A percentile compares a stretch with the other conserved stretches of the same genome.
phyloP scores from a whole-genome alignment of 2,329 filamentous ascomycete species.

The Ceratocystis eucalypticola region DNA sequence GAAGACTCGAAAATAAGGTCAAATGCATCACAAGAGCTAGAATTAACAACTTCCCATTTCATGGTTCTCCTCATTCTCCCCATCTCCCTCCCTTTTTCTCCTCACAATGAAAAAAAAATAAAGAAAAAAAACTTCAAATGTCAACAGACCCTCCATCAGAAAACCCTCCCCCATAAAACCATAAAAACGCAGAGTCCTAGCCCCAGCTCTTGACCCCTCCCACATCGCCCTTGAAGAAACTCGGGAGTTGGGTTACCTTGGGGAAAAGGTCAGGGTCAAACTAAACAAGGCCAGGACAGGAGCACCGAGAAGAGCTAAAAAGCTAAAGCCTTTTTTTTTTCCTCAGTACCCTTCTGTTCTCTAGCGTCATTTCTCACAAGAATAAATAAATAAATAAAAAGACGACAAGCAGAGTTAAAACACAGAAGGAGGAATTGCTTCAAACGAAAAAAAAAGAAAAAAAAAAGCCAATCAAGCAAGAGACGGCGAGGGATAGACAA shows the following conservation, averaged over 20 bases:
- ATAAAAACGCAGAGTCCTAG: conserved; percentile 5
- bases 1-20: neutral
- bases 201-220: conserved; percentile 1
- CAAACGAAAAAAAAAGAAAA: conserved; percentile 5
- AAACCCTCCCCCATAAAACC: conserved; percentile 4
- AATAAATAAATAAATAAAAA: conserved; percentile 12
- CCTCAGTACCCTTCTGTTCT: neutral
- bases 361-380: neutral
- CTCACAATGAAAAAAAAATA: conserved; percentile 3
- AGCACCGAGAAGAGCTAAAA: neutral
- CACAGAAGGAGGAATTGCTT: neutral
- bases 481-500: neutral
- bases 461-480: conserved; percentile 19
- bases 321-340: conserved; percentile 5
- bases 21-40: neutral
- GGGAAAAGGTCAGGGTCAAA: neutral
- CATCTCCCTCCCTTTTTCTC: neutral
- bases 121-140: neutral
- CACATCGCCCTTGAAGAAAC: conserved; percentile 3
- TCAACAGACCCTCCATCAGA: neutral
- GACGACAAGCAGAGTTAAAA: neutral
- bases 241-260: conserved; percentile 2
- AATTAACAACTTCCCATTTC: neutral
- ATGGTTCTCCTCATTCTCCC: neutral
- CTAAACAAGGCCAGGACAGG: neutral